These are phyloP conservation scores for Scortechinia acanthostroma DNA, from an alignment of 2,329 filamentous ascomycete species.

Conservation along the genomic window DNA sequence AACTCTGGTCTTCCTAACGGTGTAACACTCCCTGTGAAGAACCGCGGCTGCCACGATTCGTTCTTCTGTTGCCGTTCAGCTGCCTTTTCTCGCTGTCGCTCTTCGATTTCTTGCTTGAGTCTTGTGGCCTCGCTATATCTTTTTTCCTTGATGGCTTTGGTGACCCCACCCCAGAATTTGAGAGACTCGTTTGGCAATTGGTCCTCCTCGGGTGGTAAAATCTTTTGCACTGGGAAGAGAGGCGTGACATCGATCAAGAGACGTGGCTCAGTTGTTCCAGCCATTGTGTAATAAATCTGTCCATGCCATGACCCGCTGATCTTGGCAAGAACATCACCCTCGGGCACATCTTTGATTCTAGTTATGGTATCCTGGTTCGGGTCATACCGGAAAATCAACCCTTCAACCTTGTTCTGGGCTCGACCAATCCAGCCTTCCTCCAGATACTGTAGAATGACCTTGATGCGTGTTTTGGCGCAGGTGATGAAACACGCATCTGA, in stretches of 20 bases:
- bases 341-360: neutral
- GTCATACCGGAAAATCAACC: neutral
- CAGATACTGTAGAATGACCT: conserved; percentile 84
- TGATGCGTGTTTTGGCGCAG: conserved; percentile 83
- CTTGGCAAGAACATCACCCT: neutral
- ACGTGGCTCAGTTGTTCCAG: neutral
- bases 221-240: neutral
- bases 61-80: neutral
- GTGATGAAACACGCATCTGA: conserved; percentile 83
- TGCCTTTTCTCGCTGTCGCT: neutral
- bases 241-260: neutral
- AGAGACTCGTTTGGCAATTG: conserved; percentile 1
- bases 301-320: conserved; percentile 1
- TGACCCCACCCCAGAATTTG: neutral
- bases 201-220: neutral
- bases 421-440: conserved; percentile 1
- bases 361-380: neutral
- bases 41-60: neutral
- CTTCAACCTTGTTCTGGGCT: neutral
- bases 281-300: neutral
- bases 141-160: neutral
- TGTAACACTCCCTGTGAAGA: neutral
- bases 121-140: neutral
- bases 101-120: conserved; percentile 1
- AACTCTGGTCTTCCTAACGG: neutral